phyloP scores from a whole-genome alignment of 1,139 yeast species.

The Candida sanyaensis region DNA sequence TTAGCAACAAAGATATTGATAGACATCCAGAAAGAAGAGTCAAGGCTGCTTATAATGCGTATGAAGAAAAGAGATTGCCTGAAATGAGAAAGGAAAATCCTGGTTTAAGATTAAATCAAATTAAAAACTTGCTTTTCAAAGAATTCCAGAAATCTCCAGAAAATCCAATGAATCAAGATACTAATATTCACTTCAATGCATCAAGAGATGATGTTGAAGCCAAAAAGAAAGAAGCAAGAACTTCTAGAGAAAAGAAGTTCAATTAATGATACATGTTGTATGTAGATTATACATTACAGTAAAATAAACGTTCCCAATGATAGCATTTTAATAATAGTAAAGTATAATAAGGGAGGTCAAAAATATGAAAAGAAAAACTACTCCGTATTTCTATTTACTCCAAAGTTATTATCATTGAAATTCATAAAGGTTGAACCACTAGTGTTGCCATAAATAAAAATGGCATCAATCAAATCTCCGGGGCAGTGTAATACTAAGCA shows the following conservation, averaged over 20 bases:
- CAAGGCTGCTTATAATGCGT: constrained; percentile 77
- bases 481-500: no score
- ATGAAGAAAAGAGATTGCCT: constrained; percentile 71
- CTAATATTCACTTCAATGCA: constrained; percentile 66
- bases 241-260: constrained; percentile 46
- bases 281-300: background rate
- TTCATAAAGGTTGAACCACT: no score
- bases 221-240: constrained; percentile 53
- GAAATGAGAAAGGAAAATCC: constrained; percentile 76
- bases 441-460: no score
- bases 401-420: no score
- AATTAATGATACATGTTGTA: constrained; percentile 14
- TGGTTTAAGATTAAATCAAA: constrained; percentile 77
- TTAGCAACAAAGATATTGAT: constrained; percentile 65
- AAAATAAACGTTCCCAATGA: background rate
- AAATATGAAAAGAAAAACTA: no score
- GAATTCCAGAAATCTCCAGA: constrained; percentile 82
- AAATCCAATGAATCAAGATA: constrained; percentile 83
- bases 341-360: no score
- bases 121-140: constrained; percentile 71
- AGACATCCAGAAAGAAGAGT: constrained; percentile 89
- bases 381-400: no score
- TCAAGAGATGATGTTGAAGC: constrained; percentile 51
- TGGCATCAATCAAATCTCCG: no score
- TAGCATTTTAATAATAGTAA: no score